Percentiles rank a stretch among this genome's conserved stretches.
These are phyloP conservation scores for Cenchrus fungigraminus DNA, from an alignment of 176 grass and related monocot species.

Conservation along the genomic window DNA sequence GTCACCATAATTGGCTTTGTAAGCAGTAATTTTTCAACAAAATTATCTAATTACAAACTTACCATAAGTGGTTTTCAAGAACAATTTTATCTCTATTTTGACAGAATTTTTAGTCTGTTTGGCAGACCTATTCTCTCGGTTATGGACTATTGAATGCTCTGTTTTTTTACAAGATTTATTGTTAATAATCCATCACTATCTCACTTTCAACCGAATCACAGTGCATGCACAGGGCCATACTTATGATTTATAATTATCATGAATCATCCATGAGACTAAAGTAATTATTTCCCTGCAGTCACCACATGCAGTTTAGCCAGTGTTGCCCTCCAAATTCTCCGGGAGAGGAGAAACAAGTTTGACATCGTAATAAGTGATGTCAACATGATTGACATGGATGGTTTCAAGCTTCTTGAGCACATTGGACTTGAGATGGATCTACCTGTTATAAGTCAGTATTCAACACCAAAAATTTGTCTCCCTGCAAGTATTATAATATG, in stretches of 20 bases:
- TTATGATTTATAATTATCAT: slow-evolving; percentile 20
- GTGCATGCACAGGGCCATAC: slow-evolving; percentile 19
- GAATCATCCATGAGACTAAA: slow-evolving; percentile 30
- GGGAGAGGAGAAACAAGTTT: slow-evolving; percentile 86
- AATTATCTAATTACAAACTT: neutral
- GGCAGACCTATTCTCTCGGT: neutral
- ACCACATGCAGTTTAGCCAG: slow-evolving; percentile 88
- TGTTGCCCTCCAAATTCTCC: slow-evolving; percentile 80
- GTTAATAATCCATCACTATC: neutral
- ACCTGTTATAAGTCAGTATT: slow-evolving; percentile 94
- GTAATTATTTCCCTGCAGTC: slow-evolving; percentile 54
- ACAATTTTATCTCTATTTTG: slow-evolving; percentile 2
- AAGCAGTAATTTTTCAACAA: neutral
- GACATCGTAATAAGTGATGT: slow-evolving; percentile 99
- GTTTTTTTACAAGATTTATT: neutral
- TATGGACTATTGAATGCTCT: neutral
- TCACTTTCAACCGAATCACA: neutral
- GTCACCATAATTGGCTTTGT: slow-evolving; percentile 9
- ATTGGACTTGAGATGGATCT: slow-evolving; percentile 98
- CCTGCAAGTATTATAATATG: slow-evolving; percentile 11
- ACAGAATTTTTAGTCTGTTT: slow-evolving; percentile 14
- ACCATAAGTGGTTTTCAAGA: neutral
- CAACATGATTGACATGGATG: slow-evolving; percentile 99
- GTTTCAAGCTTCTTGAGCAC: slow-evolving; percentile 98
- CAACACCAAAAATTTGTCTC: slow-evolving; percentile 31